Conservation (phyloP, 75 land plant species). For the Picea sitchensis region DNA sequence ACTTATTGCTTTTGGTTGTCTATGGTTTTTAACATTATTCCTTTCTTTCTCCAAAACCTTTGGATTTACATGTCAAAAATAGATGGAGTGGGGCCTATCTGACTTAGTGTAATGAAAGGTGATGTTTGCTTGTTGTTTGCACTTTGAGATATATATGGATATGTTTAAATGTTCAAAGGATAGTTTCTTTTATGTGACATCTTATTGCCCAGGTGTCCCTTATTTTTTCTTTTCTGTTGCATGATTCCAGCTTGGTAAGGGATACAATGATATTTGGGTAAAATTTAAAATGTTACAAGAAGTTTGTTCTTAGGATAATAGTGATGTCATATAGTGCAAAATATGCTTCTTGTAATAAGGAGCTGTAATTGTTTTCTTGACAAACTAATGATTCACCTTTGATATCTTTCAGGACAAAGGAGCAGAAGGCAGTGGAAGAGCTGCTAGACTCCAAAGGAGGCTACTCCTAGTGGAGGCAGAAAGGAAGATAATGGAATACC, state of each 20-base stretch:
- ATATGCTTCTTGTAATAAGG: background rate
- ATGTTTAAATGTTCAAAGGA: background rate
- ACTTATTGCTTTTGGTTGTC: background rate
- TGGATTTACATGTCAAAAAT: background rate
- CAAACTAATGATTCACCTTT: background rate
- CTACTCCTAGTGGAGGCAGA: conserved; percentile 84
- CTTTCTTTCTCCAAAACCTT: background rate
- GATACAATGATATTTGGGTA: background rate
- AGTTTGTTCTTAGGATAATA: background rate
- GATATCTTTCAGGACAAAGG: conserved; percentile 51
- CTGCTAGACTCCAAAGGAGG: conserved; percentile 75
- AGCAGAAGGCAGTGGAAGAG: conserved; percentile 83
- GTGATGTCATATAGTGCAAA: background rate
- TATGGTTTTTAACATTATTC: background rate
- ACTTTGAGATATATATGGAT: background rate
- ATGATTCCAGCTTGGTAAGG: background rate
- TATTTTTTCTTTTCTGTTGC: background rate
- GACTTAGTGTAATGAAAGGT: background rate
- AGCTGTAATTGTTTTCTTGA: background rate
- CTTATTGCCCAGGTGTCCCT: background rate
- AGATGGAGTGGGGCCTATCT: background rate
- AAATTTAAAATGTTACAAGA: background rate
- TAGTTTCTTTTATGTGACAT: background rate
- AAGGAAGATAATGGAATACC: conserved; percentile 60
- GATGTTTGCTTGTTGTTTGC: conserved; percentile 4